Conservation (phyloP, 305 asterid species). For the Fraxinus floribunda region DNA sequence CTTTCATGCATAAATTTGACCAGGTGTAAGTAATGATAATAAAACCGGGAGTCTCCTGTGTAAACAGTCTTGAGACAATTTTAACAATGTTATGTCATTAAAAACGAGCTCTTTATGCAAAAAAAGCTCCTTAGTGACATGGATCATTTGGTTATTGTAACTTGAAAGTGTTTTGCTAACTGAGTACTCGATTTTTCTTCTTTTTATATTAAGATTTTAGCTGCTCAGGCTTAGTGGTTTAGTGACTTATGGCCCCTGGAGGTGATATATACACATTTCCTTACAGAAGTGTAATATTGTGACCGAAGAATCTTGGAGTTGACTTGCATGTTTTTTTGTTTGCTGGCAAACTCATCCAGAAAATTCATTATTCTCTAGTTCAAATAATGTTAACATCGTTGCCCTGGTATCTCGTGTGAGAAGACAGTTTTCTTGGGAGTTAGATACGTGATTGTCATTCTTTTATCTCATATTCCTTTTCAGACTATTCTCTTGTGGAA, state of each 20-base stretch:
- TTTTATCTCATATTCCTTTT: constrained; percentile 29
- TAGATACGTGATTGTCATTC: neutral
- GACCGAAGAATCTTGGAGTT: neutral
- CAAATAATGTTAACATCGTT: neutral
- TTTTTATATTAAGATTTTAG: neutral
- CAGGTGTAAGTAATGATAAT: neutral
- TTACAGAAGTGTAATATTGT: neutral
- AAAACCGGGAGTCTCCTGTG: neutral
- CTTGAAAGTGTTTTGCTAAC: neutral
- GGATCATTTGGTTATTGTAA: neutral
- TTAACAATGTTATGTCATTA: neutral
- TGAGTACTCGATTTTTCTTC: neutral
- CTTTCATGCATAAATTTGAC: neutral
- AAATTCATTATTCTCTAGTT: neutral
- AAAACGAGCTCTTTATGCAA: neutral
- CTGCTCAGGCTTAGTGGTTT: neutral
- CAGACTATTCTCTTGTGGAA: constrained; percentile 94
- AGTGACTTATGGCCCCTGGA: neutral
- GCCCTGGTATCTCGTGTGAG: constrained; percentile 2
- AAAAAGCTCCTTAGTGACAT: neutral
- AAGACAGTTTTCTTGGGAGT: constrained; percentile 5
- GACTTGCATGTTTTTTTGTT: neutral
- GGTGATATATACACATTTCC: neutral
- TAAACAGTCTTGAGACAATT: neutral
- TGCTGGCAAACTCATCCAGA: neutral